These are phyloP conservation scores for Margaritispora aquatica DNA, from an alignment of 495 filamentous ascomycete species.

Conservation along the genomic window DNA sequence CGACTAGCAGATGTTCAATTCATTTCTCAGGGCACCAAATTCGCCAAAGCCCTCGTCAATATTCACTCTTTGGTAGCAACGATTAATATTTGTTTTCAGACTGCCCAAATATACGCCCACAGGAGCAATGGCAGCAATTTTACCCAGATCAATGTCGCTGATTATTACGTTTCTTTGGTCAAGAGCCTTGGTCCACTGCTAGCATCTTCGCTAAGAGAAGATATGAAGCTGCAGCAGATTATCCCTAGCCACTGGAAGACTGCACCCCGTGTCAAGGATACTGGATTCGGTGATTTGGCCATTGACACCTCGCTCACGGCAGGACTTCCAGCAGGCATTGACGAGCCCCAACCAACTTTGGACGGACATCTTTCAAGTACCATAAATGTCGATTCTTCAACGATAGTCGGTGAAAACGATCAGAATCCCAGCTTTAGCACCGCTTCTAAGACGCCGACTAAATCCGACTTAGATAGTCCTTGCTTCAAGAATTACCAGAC, in stretches of 20 bases:
- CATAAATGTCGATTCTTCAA: background rate
- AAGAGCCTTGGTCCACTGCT: conserved; percentile 68
- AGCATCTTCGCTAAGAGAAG: conserved; percentile 75
- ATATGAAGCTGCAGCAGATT: conserved; percentile 62
- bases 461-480: conserved; percentile 31
- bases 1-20: conserved; percentile 29
- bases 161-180: conserved; percentile 66
- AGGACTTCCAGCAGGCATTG: conserved; percentile 16
- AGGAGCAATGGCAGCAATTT: conserved; percentile 42
- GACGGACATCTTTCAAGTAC: background rate
- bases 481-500: conserved; percentile 73
- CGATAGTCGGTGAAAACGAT: conserved; percentile 7
- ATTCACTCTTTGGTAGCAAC: conserved; percentile 67
- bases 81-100: conserved; percentile 65
- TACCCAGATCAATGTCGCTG: conserved; percentile 68
- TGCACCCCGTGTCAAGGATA: conserved; percentile 48
- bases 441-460: conserved; percentile 24
- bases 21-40: conserved; percentile 57
- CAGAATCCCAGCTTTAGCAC: background rate
- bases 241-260: conserved; percentile 62
- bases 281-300: conserved; percentile 38
- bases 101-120: conserved; percentile 43
- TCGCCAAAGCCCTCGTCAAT: conserved; percentile 70
- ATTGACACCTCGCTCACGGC: conserved; percentile 33
- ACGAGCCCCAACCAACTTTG: background rate